Evolutionary conservation across 768 basidiomycete species (phyloP).

Genomic region (Pleurotus platypus): DNA sequence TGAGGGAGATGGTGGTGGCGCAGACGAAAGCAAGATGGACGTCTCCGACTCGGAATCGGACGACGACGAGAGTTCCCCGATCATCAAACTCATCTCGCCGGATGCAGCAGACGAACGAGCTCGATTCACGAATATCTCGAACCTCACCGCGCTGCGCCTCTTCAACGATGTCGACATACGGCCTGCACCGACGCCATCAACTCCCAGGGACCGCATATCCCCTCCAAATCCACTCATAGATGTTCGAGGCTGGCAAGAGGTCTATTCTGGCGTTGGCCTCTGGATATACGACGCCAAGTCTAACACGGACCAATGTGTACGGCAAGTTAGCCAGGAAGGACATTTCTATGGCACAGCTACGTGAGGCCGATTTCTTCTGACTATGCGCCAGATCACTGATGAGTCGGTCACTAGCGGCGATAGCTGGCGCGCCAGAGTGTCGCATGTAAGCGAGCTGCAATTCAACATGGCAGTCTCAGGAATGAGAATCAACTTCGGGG

Average conservation of each 20-base stretch:
- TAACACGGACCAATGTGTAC: slow-evolving; percentile 61
- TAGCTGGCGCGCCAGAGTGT: slow-evolving; percentile 73
- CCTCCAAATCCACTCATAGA: slow-evolving; percentile 61
- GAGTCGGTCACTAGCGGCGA: slow-evolving; percentile 50
- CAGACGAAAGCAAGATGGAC: slow-evolving; percentile 16
- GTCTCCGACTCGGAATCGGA: slow-evolving; percentile 33
- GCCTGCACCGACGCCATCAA: slow-evolving; percentile 41
- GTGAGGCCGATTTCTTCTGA: slow-evolving; percentile 36
- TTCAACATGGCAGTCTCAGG: slow-evolving; percentile 56
- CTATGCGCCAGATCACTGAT: slow-evolving; percentile 1
- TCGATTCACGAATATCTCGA: slow-evolving; percentile 50
- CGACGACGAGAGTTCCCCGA: slow-evolving; percentile 22
- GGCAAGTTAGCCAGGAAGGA: slow-evolving; percentile 60
- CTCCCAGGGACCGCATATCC: slow-evolving; percentile 40
- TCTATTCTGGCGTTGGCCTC: slow-evolving; percentile 61
- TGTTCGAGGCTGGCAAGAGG: slow-evolving; percentile 65
- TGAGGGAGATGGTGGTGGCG: slow-evolving; percentile 22
- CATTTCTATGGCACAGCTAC: slow-evolving; percentile 76
- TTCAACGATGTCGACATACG: slow-evolving; percentile 72
- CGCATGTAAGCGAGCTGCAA: slow-evolving; percentile 72
- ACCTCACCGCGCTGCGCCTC: slow-evolving; percentile 61
- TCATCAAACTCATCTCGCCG: slow-evolving; percentile 53
- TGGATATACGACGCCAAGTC: slow-evolving; percentile 77
- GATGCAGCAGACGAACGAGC: slow-evolving; percentile 35
- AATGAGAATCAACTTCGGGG: slow-evolving; percentile 74